Evolutionary conservation across 352 stramenopile genomes (phyloP), one percentile per base, ranked within the genome.

Genomic region (Blastocystis sp.): DNA sequence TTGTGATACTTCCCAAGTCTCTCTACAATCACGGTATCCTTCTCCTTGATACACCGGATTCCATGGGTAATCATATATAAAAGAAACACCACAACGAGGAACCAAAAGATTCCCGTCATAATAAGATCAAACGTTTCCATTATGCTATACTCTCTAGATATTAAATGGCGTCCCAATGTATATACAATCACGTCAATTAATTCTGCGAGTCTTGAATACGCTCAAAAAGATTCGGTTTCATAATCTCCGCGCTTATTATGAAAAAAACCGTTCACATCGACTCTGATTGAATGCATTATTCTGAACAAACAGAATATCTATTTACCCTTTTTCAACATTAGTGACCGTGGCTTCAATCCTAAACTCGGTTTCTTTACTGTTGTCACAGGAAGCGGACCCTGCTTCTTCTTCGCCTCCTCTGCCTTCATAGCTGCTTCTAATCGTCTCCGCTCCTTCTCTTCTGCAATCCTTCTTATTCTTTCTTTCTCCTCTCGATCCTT

Each of bases 11-110:
- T 62, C n/a, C 90, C 90, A 56, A 91, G 81, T 30, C 90, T 75
- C 70, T 92, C 90, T 22, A 92, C 77, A 64, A 92, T 90, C 27
- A 92, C 76, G 3, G 76, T 58, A 79, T 92, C 79, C 69, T 91
- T 91, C 60, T 91, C 90, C 73, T 90, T 90, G 30, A 91, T 69
- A 59, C 90, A 90, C 0, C 60, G 57, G 54, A 91, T 66, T 54
- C 87, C 51, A 37, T 89, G 76, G 11, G 24, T 60, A 13, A 90
- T 40, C 1, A 89, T 22, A 40, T 84, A 56, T 22, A 90, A n/a
- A 6, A 91, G 9, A 22, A 90, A 81, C 19, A 90, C 33, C 19
- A 79, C 27, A 17, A 73, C 57, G 4, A 91, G n/a, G 15, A 62
- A 27, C 13, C 69, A 19, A 42, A 90, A 62, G 22, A 91, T 27